Evolutionary conservation across 2,329 filamentous ascomycete species (phyloP).

Genomic region (Plenodomus lindquistii): DNA sequence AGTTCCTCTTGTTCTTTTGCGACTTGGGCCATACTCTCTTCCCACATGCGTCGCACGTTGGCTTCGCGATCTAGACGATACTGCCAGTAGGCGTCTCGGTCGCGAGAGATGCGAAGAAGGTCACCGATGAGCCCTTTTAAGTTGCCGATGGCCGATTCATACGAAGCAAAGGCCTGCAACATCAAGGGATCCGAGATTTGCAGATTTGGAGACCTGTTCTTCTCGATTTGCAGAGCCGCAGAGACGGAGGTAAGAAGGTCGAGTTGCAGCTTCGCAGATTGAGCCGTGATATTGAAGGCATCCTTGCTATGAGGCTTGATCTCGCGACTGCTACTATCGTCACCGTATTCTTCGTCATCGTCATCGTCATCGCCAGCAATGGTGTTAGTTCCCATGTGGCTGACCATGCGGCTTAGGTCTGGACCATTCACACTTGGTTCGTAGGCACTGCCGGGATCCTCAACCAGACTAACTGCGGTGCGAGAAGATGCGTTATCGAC

Average conservation of each 20-base stretch:
- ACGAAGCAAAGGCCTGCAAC: slow-evolving; percentile 77
- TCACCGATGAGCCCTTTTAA: slow-evolving; percentile 83
- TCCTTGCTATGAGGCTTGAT: slow-evolving; percentile 78
- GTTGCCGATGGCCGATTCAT: slow-evolving; percentile 87
- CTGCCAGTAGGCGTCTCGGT: slow-evolving; percentile 96
- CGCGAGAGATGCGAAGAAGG: slow-evolving; percentile 86
- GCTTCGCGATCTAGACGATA: slow-evolving; percentile 89
- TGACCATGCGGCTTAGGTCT: slow-evolving; percentile 54
- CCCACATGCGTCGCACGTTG: slow-evolving; percentile 94
- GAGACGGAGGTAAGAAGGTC: slow-evolving; percentile 88
- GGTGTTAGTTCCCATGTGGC: slow-evolving; percentile 53
- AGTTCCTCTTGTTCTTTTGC: slow-evolving; percentile 91
- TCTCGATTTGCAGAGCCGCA: slow-evolving; percentile 75
- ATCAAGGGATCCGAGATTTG: slow-evolving; percentile 77
- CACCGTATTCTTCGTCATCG: slow-evolving; percentile 71
- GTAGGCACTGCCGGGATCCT: slow-evolving; percentile 62
- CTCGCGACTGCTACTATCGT: slow-evolving; percentile 79
- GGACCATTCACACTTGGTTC: slow-evolving; percentile 62
- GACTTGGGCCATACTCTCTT: slow-evolving; percentile 96
- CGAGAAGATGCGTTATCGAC: slow-evolving; percentile 34
- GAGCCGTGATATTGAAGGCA: slow-evolving; percentile 94
- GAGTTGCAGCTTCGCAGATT: slow-evolving; percentile 89
- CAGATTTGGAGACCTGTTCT: slow-evolving; percentile 68
- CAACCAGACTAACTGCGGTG: slow-evolving; percentile 53
- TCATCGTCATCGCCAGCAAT: slow-evolving; percentile 64